phyloP scores from a whole-genome alignment of 2,329 filamentous ascomycete species.

The Exophiala phaeomuriformis region DNA sequence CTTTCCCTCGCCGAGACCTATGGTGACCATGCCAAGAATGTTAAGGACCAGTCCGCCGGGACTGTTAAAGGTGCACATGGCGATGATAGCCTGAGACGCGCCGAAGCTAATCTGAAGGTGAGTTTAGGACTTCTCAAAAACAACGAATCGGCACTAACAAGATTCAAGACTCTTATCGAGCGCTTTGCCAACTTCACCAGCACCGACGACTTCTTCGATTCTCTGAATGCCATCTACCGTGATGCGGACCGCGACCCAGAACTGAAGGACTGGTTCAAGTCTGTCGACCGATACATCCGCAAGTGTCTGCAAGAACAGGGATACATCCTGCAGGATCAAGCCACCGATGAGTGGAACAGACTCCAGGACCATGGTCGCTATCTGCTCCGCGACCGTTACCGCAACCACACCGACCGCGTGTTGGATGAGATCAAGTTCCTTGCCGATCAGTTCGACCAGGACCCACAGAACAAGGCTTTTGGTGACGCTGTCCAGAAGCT shows the following conservation, averaged over 20 bases:
- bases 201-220: conserved; percentile 73
- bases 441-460: conserved; percentile 78
- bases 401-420: conserved; percentile 74
- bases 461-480: conserved; percentile 79
- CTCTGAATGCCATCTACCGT: conserved; percentile 76
- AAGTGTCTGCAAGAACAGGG: conserved; percentile 82
- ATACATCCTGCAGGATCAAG: conserved; percentile 75
- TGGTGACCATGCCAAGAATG: conserved; percentile 60
- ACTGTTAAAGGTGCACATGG: conserved; percentile 65
- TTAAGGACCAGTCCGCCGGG: conserved; percentile 58
- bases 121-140: conserved; percentile 35
- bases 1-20: conserved; percentile 81
- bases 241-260: conserved; percentile 83
- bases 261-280: conserved; percentile 81
- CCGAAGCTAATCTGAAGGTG: conserved; percentile 73
- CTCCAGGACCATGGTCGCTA: conserved; percentile 81
- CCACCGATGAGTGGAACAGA: conserved; percentile 72
- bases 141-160: conserved; percentile 44
- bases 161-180: conserved; percentile 70
- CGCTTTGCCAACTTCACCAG: conserved; percentile 94
- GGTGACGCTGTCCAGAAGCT: conserved; percentile 69
- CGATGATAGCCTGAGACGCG: conserved; percentile 57
- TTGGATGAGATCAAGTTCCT: conserved; percentile 88
- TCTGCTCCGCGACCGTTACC: conserved; percentile 83
- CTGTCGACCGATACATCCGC: conserved; percentile 68